Evolutionary conservation across 2,329 filamentous ascomycete species (phyloP).

Genomic region (Ophiostoma quercus): DNA sequence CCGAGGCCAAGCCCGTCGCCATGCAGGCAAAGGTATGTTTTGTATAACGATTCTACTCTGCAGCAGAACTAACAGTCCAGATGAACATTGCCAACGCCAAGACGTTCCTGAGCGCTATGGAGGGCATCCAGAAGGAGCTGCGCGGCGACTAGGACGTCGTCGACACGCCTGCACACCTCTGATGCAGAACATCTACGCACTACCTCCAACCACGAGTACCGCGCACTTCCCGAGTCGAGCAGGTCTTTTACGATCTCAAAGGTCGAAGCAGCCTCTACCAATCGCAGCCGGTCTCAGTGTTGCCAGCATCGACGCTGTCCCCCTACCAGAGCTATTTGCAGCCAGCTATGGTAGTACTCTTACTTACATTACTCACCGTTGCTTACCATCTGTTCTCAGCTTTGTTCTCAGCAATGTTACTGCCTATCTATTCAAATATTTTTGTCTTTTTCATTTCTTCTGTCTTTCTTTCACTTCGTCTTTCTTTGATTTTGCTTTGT

Average conservation of each 20-base stretch:
- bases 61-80: slow-evolving; percentile 34
- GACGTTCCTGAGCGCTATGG: slow-evolving; percentile 47
- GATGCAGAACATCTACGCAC: not conserved
- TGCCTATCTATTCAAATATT: not conserved
- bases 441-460: not conserved
- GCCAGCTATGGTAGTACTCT: not conserved
- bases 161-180: not conserved
- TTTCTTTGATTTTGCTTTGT: not conserved
- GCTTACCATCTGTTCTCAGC: not conserved
- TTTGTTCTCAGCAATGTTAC: not conserved
- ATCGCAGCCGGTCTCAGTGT: not conserved
- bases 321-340: not conserved
- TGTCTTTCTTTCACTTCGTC: not conserved
- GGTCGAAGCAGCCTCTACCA: not conserved
- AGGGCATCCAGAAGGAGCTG: slow-evolving; percentile 48
- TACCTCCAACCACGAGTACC: not conserved
- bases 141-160: slow-evolving; percentile 29
- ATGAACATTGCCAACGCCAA: slow-evolving; percentile 52
- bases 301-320: not conserved
- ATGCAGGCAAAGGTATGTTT: slow-evolving; percentile 54
- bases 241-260: not conserved
- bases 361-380: not conserved
- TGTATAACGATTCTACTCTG: too few relatives aligned
- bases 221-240: not conserved
- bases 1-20: slow-evolving; percentile 50